Conservation (phyloP, 495 filamentous ascomycete genomes). For the Aspergillus taichungensis region DNA sequence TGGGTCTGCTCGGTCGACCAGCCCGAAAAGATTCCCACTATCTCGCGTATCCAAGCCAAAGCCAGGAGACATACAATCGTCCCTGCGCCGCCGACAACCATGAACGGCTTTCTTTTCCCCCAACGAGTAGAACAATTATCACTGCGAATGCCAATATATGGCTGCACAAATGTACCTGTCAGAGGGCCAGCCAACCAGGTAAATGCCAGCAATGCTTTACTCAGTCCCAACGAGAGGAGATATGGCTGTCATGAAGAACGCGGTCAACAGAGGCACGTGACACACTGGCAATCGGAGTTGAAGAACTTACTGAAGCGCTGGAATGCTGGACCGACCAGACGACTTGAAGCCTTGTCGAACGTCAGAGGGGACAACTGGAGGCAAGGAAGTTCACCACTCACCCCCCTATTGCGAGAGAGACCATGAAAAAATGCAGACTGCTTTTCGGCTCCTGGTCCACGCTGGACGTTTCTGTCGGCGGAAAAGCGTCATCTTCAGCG, state of each 20-base stretch:
- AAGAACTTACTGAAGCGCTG: conserved; percentile 56
- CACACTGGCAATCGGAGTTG: no score
- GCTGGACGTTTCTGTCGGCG: neutral
- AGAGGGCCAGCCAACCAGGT: conserved; percentile 89
- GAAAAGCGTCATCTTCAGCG: no score
- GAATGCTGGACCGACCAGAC: conserved; percentile 85
- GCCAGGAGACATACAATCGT: conserved; percentile 62
- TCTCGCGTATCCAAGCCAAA: conserved; percentile 72
- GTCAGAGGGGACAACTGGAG: neutral
- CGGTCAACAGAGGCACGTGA: neutral
- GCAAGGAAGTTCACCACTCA: conserved; percentile 22
- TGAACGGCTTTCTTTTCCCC: conserved; percentile 82
- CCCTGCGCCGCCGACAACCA: conserved; percentile 62
- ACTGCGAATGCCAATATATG: conserved; percentile 79
- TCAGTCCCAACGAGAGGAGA: conserved; percentile 68
- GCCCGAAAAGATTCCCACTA: conserved; percentile 56
- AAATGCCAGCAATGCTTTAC: conserved; percentile 77
- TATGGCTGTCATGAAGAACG: conserved; percentile 34
- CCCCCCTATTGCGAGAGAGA: conserved; percentile 73
- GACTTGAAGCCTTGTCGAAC: conserved; percentile 55
- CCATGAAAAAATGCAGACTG: conserved; percentile 65
- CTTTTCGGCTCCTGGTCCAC: conserved; percentile 41
- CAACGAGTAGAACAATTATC: conserved; percentile 69
- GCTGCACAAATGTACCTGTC: conserved; percentile 76
- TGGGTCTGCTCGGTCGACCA: conserved; percentile 64